Evolutionary conservation across 768 basidiomycete species (phyloP), one percentile per base, ranked within the genome.

Genomic region (Pleurotus djamor): DNA sequence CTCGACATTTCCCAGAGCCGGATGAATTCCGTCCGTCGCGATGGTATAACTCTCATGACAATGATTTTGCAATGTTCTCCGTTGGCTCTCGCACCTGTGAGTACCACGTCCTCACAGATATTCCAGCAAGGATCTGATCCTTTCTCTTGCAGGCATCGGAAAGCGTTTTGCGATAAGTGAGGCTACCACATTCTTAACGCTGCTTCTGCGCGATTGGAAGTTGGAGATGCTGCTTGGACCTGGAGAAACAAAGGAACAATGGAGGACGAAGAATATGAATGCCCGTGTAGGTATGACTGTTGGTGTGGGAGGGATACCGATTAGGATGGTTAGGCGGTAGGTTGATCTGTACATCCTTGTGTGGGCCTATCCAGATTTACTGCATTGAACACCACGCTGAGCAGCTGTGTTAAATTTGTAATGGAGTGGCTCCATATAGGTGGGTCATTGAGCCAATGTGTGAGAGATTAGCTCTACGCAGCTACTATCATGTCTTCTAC

Each of bases 141-240:
- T 28, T 28, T 28, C 21, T 28, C 76, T 83, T 10, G 72, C 74
- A 4, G 86, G 85, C 61, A 69, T 85, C 8, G 85, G 85, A 3
- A 71, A 80, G 32, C 82, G 76, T 60, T 86, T 87, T 62, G 81
- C 85, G 2, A 74, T 75, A 0, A 76, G 73, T 0, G 83, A 87
- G 63, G 74, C 76, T 2, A 76, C 85, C 14, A 77, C 75, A 48
- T 82, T 86, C 71, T 73, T 87, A 13, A 74, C 82, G 1, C 67
- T 75, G 64, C 64, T 86, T 5, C 66, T 85, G 28, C 72, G 81
- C n/a, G 84, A 85, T 48, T 86, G 79, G 79, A 74, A 69, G 36
- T 64, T 87, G 7, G 77, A 81, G 52, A 80, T 82, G 0, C 55
- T 76, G 13, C 65, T 84, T 32, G 62, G 69, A 9, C 45, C 63